These are phyloP conservation scores for Vitis labrusca DNA, from an alignment of 164 flowering plant genomes.

Conservation along the genomic window DNA sequence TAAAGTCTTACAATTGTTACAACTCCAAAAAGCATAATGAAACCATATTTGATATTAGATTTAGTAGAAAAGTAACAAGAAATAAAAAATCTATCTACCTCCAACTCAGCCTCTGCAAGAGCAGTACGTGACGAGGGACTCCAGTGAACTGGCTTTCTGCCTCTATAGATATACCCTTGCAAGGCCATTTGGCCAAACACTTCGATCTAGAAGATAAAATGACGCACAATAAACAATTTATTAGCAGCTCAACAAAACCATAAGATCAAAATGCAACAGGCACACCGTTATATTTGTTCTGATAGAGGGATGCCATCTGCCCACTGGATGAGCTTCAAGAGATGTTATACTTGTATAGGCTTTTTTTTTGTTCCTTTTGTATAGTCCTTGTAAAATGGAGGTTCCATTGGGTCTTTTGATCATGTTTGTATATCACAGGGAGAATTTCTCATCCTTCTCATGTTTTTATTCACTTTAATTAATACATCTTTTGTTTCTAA, in stretches of 20 bases:
- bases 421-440: no score
- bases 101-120: conserved; percentile 98
- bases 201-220: conserved; percentile 60
- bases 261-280: not conserved
- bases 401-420: not conserved
- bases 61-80: not conserved
- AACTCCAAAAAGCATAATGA: not conserved
- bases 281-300: not conserved
- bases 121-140: conserved; percentile 98
- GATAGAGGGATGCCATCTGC: not conserved
- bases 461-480: no score
- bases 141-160: conserved; percentile 98
- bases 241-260: conserved; percentile 8
- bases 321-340: no score
- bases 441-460: no score
- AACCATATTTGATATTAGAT: not conserved
- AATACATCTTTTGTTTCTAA: no score
- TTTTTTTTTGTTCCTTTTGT: no score
- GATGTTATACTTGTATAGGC: no score
- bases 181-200: conserved; percentile 90
- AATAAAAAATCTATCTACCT: conserved; percentile 44
- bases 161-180: conserved; percentile 86
- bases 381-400: not conserved
- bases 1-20: no score
- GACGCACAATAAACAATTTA: conserved; percentile 6